Evolutionary conservation across 2,329 filamentous ascomycete genomes (phyloP), one percentile per base, ranked within the genome.

Genomic region (Apiospora marii): DNA sequence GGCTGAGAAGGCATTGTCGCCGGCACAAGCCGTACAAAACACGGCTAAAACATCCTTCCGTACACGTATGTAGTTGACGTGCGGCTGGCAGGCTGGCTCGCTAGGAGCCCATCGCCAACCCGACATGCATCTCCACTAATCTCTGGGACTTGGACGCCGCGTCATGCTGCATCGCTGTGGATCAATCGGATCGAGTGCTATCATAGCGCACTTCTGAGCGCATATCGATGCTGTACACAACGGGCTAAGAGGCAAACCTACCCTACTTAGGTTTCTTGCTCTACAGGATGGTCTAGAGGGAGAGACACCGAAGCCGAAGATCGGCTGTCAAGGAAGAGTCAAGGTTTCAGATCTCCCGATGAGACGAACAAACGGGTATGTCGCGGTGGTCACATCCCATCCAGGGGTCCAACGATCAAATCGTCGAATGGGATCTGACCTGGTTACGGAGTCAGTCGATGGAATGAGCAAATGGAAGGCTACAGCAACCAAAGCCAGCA

Each of bases 361-460:
- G 53, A 61, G 53, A 37, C 53, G 30, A 61, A 61, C 53, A 61
- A 61, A 61, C 53, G 30, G 53, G 27, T 19, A 22, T 19, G 51
- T 30, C n/a, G 24, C 27, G 49, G 49, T 4, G 44, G 44, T 30
- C 27, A 30, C 27, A 30, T 49, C 51, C 19, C 24, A 24, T 16
- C 19, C 53, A 61, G 30, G 53, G 30, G 53, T 37, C 27, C 53
- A 10, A 19, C 16, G 53, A 61, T 61, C 53, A 22, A 37, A 61
- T 49, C 30, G 19, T 58, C 24, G 51, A 34, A 58, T 58, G 51
- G 51, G 51, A 37, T 61, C 53, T 58, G 51, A 58, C 16, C 51
- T 16, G 53, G 14, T 37, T 37, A 41, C 37, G 37, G 37, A 41
- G 37, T 41, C 37, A 7, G 37, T 10, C 37, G 10, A 49, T 24